A percentile compares a stretch with the other conserved stretches of the same genome.
Conservation (phyloP, 2,329 filamentous ascomycete species). For the Cladorrhinum sp. region DNA sequence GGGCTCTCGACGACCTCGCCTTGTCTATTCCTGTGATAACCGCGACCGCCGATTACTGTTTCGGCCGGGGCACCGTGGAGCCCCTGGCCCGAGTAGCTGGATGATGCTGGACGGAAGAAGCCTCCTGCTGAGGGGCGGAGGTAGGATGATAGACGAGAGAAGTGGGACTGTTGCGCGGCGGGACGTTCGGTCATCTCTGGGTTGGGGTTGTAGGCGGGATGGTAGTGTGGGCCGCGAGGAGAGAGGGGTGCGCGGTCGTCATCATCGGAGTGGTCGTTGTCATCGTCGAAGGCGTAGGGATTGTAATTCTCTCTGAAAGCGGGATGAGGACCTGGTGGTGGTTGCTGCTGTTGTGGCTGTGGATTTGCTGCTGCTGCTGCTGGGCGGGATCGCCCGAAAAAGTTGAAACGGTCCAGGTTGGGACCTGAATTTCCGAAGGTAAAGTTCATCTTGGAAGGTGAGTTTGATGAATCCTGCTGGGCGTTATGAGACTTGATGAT, state of each 20-base stretch:
- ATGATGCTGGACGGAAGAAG: conserved; percentile 29
- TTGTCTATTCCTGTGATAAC: not conserved
- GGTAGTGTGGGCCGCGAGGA: conserved; percentile 11
- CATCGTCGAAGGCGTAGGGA: conserved; percentile 6
- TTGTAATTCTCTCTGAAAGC: not conserved
- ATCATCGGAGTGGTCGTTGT: conserved; percentile 18
- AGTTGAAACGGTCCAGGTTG: conserved; percentile 27
- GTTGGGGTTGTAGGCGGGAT: conserved; percentile 25
- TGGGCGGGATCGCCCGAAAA: conserved; percentile 18
- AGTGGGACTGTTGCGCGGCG: not conserved
- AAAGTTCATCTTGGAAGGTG: conserved; percentile 14
- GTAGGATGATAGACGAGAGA: conserved; percentile 7
- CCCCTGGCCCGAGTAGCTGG: conserved; percentile 26
- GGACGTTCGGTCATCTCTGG: conserved; percentile 31
- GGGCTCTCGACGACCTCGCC: conserved; percentile 40
- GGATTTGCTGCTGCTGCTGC: conserved; percentile 5
- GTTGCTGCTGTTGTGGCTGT: not conserved
- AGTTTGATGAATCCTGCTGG: not conserved
- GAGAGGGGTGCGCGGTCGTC: conserved; percentile 25
- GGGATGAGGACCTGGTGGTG: not conserved
- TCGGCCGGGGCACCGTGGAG: conserved; percentile 19
- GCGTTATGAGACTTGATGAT: not conserved
- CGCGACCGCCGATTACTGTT: conserved; percentile 19
- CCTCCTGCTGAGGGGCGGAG: not conserved
- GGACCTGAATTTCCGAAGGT: conserved; percentile 13